Base-by-base conservation (phyloP, 805 yeast genomes). In the Lipomyces lipofer region DNA sequence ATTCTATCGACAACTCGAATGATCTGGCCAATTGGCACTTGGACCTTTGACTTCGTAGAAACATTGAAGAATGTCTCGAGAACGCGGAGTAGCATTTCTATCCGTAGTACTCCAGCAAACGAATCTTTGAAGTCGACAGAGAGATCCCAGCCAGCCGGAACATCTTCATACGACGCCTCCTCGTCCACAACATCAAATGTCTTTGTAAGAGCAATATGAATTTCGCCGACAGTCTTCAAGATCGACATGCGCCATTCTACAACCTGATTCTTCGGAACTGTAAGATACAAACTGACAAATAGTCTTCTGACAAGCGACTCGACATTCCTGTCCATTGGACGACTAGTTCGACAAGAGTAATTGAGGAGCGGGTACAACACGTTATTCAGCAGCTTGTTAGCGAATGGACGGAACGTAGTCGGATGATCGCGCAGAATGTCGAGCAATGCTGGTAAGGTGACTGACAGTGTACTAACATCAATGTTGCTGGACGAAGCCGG, bases 161-260 rank as follows among this genome's bases (percentile, higher is more conserved):
- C 27, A 19, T 48, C 48, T 6, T 30, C 21, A 35, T 49, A 43
- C 8, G 19, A n/a, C 6, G n/a, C 17, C 15, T 56, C 52, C n/a
- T 47, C 49, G 21, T 35, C 28, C 2, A 58, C 45, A 4, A 29
- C 21, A 8, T 19, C 43, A 22, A 58, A 47, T 7, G 47, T 27
- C 38, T 30, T 15, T 1, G 47, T 25, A 13, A 55, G 17, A 7
- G 45, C 39, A 28, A 29, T 47, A 22, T 58, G 62, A 3, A 48
- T 47, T 28, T 58, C 62, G 2, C 44, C 54, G 7, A 58, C 25
- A 6, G 42, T 35, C 13, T 39, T 38, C 8, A 58, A 10, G 5
- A 51, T 22, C 4, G 62, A 19, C 15, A 51, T 24, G 19, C 43
- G 42, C 62, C 62, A 58, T 25, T 54, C 59, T 7, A 40, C 43